phyloP scores from a whole-genome alignment of 164 flowering plant genomes.

The Aristolochia californica region DNA sequence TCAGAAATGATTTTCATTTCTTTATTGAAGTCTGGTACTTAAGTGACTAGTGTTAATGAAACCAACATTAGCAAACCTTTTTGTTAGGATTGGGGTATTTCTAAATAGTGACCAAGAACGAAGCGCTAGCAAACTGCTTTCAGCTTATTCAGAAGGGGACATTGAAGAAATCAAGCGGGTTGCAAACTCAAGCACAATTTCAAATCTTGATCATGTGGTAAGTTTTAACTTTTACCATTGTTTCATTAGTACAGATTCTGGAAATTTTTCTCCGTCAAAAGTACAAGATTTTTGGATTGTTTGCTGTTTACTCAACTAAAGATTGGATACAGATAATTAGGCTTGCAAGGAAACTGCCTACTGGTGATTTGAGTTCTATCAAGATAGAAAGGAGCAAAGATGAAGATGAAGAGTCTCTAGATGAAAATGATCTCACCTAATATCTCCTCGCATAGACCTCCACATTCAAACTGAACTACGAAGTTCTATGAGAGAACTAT shows the following conservation, averaged over 20 bases:
- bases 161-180: constrained; percentile 78
- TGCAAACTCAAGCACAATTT: constrained; percentile 62
- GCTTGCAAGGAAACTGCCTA: constrained; percentile 87
- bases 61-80: neutral
- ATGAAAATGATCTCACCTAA: constrained; percentile 86
- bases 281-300: neutral
- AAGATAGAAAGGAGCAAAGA: constrained; percentile 24
- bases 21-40: neutral
- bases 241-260: neutral
- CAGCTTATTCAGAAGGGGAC: constrained; percentile 79
- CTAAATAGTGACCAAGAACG: constrained; percentile 72
- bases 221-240: neutral
- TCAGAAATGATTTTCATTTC: neutral
- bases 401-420: constrained; percentile 34
- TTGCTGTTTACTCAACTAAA: neutral
- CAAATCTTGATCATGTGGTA: constrained; percentile 79
- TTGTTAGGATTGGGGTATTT: constrained; percentile 66
- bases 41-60: neutral
- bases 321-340: constrained; percentile 53
- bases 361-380: constrained; percentile 58
- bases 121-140: constrained; percentile 64
- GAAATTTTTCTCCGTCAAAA: no score
- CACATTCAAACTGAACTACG: neutral
- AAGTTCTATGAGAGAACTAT: neutral
- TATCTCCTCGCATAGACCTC: neutral